Percentiles rank a stretch among this genome's conserved stretches.
Conservation (phyloP, 2,329 filamentous ascomycete species). For the Colletotrichum sublineola region DNA sequence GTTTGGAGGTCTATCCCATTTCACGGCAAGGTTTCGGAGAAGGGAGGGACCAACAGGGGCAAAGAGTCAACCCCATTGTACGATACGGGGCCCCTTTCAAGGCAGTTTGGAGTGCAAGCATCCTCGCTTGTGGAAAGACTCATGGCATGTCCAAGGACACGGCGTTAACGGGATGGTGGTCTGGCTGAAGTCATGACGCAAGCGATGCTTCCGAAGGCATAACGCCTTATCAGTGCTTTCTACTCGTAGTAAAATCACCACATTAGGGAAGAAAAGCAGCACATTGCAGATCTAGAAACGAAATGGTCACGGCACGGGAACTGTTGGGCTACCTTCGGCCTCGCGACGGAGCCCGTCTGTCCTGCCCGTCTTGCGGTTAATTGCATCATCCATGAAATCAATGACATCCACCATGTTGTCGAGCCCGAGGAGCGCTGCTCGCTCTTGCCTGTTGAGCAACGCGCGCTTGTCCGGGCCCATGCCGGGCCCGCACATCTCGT, state of each 20-base stretch:
- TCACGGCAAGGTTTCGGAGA: constrained; percentile 8
- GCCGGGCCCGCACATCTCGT: constrained; percentile 74
- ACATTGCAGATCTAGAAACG: not conserved
- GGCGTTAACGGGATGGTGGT: constrained; percentile 25
- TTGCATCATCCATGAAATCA: constrained; percentile 70
- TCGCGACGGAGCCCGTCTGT: constrained; percentile 31
- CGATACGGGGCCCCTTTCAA: constrained; percentile 11
- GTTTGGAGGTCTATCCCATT: constrained; percentile 27
- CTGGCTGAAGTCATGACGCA: constrained; percentile 22
- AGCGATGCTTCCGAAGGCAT: constrained; percentile 26
- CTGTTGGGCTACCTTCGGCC: constrained; percentile 21
- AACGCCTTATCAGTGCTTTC: constrained; percentile 24
- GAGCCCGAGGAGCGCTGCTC: constrained; percentile 62
- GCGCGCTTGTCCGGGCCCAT: constrained; percentile 65
- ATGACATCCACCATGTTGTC: constrained; percentile 69
- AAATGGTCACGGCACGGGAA: constrained; percentile 14
- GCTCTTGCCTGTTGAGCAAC: constrained; percentile 69
- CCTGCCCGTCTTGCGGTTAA: constrained; percentile 47
- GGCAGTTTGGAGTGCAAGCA: constrained; percentile 7
- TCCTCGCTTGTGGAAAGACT: not conserved
- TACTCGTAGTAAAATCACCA: constrained; percentile 23
- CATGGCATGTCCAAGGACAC: constrained; percentile 16
- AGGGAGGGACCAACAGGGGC: constrained; percentile 3
- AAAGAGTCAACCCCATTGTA: constrained; percentile 22
- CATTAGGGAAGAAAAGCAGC: not conserved